Evolutionary conservation across 768 basidiomycete genomes (phyloP).

Genomic region (Antrodiella citrinella): DNA sequence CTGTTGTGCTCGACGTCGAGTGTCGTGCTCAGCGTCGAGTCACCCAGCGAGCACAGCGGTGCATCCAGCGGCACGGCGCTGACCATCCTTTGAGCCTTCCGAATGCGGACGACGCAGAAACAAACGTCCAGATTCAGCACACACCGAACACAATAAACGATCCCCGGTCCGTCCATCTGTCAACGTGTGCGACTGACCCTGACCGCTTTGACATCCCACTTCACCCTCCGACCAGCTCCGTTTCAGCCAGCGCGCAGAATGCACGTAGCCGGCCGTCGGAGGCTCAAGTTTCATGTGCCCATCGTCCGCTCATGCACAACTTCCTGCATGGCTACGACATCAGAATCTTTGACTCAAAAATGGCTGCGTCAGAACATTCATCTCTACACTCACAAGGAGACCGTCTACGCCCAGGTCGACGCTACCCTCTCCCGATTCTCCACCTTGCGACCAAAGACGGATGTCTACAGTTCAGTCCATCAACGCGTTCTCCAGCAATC

Average conservation of each 20-base stretch:
- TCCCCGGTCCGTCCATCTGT: slow-evolving; percentile 1
- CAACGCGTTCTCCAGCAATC: background rate
- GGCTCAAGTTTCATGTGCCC: background rate
- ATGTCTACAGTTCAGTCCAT: slow-evolving; percentile 57
- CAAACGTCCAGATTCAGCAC: slow-evolving; percentile 14
- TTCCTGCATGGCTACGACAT: slow-evolving; percentile 19
- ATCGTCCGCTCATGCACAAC: background rate
- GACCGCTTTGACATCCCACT: background rate
- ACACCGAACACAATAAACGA: slow-evolving; percentile 6
- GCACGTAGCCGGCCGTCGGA: background rate
- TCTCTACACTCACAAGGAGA: slow-evolving; percentile 46
- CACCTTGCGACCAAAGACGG: slow-evolving; percentile 69
- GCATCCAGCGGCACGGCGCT: background rate
- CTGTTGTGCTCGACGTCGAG: too few relatives aligned
- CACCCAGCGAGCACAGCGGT: too few relatives aligned
- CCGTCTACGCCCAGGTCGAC: slow-evolving; percentile 59
- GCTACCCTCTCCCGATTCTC: slow-evolving; percentile 43
- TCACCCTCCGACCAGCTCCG: background rate
- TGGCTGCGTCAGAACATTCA: slow-evolving; percentile 65
- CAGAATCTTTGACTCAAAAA: slow-evolving; percentile 30
- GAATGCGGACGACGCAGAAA: slow-evolving; percentile 11
- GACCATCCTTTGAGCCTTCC: slow-evolving; percentile 20
- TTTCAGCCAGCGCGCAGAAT: background rate
- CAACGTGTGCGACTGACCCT: background rate
- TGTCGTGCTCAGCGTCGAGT: too few relatives aligned